Evolutionary conservation across 2,329 filamentous ascomycete species (phyloP).

Genomic region (Furcasterigmium furcatum): DNA sequence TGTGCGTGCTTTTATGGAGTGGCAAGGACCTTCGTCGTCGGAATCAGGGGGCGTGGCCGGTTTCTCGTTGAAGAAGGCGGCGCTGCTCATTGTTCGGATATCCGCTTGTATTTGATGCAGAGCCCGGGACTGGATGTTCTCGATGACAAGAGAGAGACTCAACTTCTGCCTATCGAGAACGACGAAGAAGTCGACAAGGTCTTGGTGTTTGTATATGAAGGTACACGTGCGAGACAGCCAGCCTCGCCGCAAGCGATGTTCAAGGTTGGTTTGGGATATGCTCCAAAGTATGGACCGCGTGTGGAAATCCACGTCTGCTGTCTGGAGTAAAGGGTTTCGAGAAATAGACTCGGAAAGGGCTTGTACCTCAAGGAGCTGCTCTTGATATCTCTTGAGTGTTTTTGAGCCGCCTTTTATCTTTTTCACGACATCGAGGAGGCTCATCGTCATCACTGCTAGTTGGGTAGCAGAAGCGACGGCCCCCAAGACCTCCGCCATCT

Average conservation of each 20-base stretch:
- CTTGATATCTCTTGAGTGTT: slow-evolving; percentile 12
- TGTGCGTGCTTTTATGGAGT: background rate
- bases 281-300: slow-evolving; percentile 11
- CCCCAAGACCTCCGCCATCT: slow-evolving; percentile 18
- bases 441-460: slow-evolving; percentile 10
- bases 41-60: background rate
- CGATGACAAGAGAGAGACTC: slow-evolving; percentile 7
- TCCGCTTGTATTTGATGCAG: background rate
- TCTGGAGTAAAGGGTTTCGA: slow-evolving; percentile 17
- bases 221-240: slow-evolving; percentile 2
- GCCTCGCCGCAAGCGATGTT: background rate
- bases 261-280: slow-evolving; percentile 9
- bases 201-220: slow-evolving; percentile 4
- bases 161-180: slow-evolving; percentile 14
- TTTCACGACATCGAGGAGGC: slow-evolving; percentile 12
- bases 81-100: background rate
- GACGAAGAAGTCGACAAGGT: slow-evolving; percentile 12
- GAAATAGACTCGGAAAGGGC: slow-evolving; percentile 13
- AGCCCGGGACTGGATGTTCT: slow-evolving; percentile 21
- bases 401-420: slow-evolving; percentile 17
- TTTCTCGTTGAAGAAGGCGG: background rate
- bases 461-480: slow-evolving; percentile 16
- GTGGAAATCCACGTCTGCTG: slow-evolving; percentile 11
- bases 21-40: background rate
- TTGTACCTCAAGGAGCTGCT: slow-evolving; percentile 16